Percentiles rank a stretch among this genome's conserved stretches.
Evolutionary conservation across 176 grass and related monocot species (phyloP).

Genomic region (Oryza meyeriana): DNA sequence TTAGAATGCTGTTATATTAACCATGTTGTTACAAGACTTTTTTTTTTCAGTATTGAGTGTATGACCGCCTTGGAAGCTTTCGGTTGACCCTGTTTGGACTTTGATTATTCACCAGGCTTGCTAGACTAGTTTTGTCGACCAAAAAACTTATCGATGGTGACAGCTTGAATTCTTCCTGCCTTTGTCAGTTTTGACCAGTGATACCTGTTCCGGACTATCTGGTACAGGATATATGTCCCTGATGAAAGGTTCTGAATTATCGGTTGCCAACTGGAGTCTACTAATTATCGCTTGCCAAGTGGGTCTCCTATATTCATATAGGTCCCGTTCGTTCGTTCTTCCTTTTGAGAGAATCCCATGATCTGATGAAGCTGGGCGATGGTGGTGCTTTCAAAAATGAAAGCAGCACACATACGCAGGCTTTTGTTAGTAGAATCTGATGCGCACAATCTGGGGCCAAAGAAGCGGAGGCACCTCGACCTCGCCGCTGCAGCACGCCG

Average conservation of each 20-base stretch:
- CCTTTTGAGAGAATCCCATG: too few relatives aligned
- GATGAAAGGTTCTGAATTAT: too few relatives aligned
- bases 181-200: too few relatives aligned
- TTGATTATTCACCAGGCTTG: background rate
- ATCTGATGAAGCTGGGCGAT: background rate
- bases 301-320: too few relatives aligned
- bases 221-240: too few relatives aligned
- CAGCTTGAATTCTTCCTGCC: background rate
- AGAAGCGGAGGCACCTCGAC: background rate
- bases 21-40: constrained; percentile 29
- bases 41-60: background rate
- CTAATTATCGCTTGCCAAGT: too few relatives aligned
- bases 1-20: constrained; percentile 35
- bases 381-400: background rate
- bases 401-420: background rate
- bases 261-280: too few relatives aligned
- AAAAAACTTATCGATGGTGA: background rate
- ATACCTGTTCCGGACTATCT: too few relatives aligned
- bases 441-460: background rate
- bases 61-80: background rate
- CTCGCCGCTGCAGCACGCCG: too few relatives aligned
- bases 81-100: background rate
- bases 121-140: background rate
- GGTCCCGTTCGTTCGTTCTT: too few relatives aligned
- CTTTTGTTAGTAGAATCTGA: background rate